phyloP scores from a whole-genome alignment of 2,329 filamentous ascomycete genomes.

The Cytospora mali region DNA sequence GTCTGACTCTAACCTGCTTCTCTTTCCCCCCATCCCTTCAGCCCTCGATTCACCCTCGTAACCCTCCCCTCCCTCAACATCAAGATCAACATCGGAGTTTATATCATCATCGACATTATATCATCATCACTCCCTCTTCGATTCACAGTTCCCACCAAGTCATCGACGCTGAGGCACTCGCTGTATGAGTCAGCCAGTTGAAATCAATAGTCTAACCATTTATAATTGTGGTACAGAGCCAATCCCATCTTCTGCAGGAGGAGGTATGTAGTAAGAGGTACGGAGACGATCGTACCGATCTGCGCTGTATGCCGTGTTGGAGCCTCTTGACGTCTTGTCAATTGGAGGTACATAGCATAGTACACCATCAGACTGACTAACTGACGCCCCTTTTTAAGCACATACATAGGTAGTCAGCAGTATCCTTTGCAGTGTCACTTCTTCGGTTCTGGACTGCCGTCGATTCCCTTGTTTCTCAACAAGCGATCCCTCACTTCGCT shows the following conservation, averaged over 20 bases:
- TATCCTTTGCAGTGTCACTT: background rate
- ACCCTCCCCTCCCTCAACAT: background rate
- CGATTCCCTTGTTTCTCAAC: background rate
- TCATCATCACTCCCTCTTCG: slow-evolving; percentile 2
- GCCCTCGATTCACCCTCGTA: slow-evolving; percentile 22
- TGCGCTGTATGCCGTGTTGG: background rate
- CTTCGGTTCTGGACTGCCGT: background rate
- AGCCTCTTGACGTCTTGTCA: background rate
- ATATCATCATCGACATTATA: too few species aligned
- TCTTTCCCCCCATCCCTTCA: slow-evolving; percentile 16
- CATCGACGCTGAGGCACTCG: slow-evolving; percentile 18
- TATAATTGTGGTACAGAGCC: slow-evolving; percentile 29
- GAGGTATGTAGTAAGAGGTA: background rate
- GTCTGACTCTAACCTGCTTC: slow-evolving; percentile 6
- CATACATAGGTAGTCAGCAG: slow-evolving; percentile 4
- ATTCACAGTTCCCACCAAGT: slow-evolving; percentile 7
- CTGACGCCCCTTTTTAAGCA: slow-evolving; percentile 2
- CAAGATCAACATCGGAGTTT: too few species aligned
- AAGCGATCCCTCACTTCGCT: background rate
- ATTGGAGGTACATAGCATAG: background rate
- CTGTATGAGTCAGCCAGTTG: slow-evolving; percentile 38
- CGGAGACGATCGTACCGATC: background rate
- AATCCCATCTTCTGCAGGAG: background rate
- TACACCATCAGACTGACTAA: background rate
- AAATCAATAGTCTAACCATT: slow-evolving; percentile 32